phyloP scores from a whole-genome alignment of 495 filamentous ascomycete species.

The Saxophila tyrrhenica region DNA sequence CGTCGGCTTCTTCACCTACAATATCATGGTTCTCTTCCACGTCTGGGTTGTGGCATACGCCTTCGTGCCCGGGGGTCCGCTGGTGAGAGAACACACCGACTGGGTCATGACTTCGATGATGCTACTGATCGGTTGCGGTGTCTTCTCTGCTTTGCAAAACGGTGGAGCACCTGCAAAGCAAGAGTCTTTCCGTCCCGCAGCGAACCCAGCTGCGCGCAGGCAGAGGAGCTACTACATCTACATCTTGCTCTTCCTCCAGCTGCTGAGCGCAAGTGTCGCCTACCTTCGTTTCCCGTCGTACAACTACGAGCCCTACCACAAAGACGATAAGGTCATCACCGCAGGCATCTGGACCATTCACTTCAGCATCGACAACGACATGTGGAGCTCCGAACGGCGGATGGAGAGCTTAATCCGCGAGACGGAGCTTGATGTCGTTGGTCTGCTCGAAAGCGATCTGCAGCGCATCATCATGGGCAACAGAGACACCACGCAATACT shows the following conservation, averaged over 20 bases:
- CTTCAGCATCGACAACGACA: constrained; percentile 96
- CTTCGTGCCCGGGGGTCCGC: constrained; percentile 92
- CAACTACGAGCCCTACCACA: constrained; percentile 82
- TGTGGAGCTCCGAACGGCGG: constrained; percentile 93
- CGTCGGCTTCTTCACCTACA: constrained; percentile 77
- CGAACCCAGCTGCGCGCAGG: constrained; percentile 42
- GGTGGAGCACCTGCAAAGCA: constrained; percentile 13
- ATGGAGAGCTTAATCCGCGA: constrained; percentile 90
- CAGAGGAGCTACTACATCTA: constrained; percentile 63
- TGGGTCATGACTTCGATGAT: constrained; percentile 84
- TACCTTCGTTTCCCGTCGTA: constrained; percentile 93
- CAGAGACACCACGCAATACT: constrained; percentile 87
- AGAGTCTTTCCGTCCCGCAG: constrained; percentile 37
- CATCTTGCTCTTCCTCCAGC: constrained; percentile 57
- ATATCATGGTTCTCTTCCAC: constrained; percentile 82
- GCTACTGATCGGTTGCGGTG: constrained; percentile 71
- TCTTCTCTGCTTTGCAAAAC: constrained; percentile 60
- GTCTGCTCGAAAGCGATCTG: constrained; percentile 83
- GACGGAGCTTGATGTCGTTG: constrained; percentile 87
- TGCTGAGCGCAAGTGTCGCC: constrained; percentile 67
- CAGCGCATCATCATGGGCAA: constrained; percentile 99
- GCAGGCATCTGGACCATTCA: constrained; percentile 99
- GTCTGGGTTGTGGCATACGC: constrained; percentile 99
- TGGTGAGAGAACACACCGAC: constrained; percentile 89
- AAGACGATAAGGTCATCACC: constrained; percentile 73